These are phyloP conservation scores for Albatrellus ellisii DNA, from an alignment of 768 basidiomycete species.

Conservation along the genomic window DNA sequence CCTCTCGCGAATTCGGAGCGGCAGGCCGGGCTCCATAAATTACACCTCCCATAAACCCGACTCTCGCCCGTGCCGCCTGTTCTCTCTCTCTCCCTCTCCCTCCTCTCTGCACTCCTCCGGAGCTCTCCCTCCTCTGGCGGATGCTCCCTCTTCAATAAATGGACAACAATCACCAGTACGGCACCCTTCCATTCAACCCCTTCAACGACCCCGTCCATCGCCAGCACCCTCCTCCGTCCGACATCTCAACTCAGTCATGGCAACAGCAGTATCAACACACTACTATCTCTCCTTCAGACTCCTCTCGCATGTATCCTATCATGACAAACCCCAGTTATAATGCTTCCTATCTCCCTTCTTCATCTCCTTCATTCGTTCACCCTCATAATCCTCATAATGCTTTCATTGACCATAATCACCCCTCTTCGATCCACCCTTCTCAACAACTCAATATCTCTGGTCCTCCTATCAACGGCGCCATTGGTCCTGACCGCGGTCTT, in stretches of 20 bases:
- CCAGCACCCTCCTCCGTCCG: slow-evolving; percentile 9
- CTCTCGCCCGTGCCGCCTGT: background rate
- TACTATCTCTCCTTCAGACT: slow-evolving; percentile 10
- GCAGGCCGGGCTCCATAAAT: background rate
- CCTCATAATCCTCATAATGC: slow-evolving; percentile 10
- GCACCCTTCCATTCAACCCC: slow-evolving; percentile 8
- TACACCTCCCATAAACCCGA: background rate
- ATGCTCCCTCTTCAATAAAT: slow-evolving; percentile 12
- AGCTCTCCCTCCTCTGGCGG: slow-evolving; percentile 5
- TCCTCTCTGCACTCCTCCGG: slow-evolving; percentile 2
- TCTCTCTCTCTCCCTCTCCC: slow-evolving; percentile 1
- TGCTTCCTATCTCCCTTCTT: slow-evolving; percentile 14
- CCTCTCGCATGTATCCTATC: slow-evolving; percentile 15
- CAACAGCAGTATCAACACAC: slow-evolving; percentile 13
- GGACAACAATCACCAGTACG: slow-evolving; percentile 12
- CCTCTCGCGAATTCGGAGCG: background rate
- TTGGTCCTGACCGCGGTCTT: slow-evolving; percentile 12
- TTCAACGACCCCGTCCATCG: slow-evolving; percentile 13
- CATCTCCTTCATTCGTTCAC: slow-evolving; percentile 8
- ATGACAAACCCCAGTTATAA: slow-evolving; percentile 14
- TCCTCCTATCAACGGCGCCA: slow-evolving; percentile 11
- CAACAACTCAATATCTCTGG: slow-evolving; percentile 9
- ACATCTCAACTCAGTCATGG: slow-evolving; percentile 17
- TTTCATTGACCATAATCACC: slow-evolving; percentile 6
- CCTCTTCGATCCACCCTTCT: slow-evolving; percentile 2